Base-by-base conservation (phyloP, 305 asterid genomes). In the Fraxinus ornus region DNA sequence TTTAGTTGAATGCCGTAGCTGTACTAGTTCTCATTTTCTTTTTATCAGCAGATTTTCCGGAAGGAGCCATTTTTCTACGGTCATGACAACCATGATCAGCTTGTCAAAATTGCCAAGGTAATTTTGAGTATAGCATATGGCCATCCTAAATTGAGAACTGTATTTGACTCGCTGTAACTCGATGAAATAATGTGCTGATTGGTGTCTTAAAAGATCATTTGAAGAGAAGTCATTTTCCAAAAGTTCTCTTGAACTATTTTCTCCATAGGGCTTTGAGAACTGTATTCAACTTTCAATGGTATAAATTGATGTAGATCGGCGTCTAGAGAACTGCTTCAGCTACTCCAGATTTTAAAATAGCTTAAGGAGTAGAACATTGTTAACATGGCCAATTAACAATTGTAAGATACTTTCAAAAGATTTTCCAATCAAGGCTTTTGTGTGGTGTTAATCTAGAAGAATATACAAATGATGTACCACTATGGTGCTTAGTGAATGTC, bases 51-150 rank as follows among this genome's bases (percentile, higher is more conserved):
- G 91, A 87, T 89, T 49, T 89, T 89, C 35, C 87, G 89, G 5
- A 89, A 87, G 85, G 90, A 89, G 41, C 90, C 89, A 44, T 89
- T 89, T 85, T 89, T 89, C 70, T 85, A 89, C 72, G 90, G 91
- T 3, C 89, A 87, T 62, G 91, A 87, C 72, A 89, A 89, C 79
- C 86, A 87, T 24, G 91, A 89, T 85, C 91, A 89, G 80, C 87
- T 88, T 13, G 90, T 88, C 57, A 88, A 88, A 79, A 88, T 88
- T 73, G 90, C 91, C 3, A 89, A 81, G 90, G 91, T 89, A 84
- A 77, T 71, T 47, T 47, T 47, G 57, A 47, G 19, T 47, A 47
- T 13, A 15, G 19, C 7, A 47, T 47, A 3, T 12, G 57, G 19
- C 57, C 19, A 47, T 47, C 57, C 57, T 47, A 47, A 47, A 47